These are phyloP conservation scores for Talaromyces sp. DNA, from an alignment of 2,329 filamentous ascomycete species.

Conservation along the genomic window DNA sequence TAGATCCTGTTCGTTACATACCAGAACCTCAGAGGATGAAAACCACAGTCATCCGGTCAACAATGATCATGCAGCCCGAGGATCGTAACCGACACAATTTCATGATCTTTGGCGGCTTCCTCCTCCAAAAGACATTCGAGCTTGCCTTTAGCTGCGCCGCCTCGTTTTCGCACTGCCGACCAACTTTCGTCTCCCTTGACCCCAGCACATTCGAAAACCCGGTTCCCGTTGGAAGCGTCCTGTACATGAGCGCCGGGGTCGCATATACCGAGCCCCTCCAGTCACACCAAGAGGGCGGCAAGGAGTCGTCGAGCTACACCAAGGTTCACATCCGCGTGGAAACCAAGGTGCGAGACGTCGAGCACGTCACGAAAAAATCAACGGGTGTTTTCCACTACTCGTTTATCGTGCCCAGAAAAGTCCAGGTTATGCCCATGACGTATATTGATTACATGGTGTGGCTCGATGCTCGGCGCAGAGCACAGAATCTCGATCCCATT, in stretches of 20 bases:
- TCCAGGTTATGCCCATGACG: slow-evolving; percentile 61
- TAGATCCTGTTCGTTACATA: slow-evolving; percentile 34
- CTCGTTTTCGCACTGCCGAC: slow-evolving; percentile 64
- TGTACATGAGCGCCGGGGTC: slow-evolving; percentile 68
- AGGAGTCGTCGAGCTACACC: slow-evolving; percentile 44
- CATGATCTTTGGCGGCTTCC: slow-evolving; percentile 74
- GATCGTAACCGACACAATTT: slow-evolving; percentile 67
- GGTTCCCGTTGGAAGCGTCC: slow-evolving; percentile 68
- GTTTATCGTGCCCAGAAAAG: slow-evolving; percentile 60
- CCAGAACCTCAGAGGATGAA: slow-evolving; percentile 62
- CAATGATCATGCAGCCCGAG: slow-evolving; percentile 72
- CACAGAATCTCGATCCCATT: slow-evolving; percentile 46
- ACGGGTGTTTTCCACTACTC: slow-evolving; percentile 76
- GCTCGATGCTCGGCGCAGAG: slow-evolving; percentile 56
- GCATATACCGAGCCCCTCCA: slow-evolving; percentile 60
- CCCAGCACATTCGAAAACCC: slow-evolving; percentile 72
- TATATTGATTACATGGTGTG: slow-evolving; percentile 64
- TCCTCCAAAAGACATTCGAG: slow-evolving; percentile 71
- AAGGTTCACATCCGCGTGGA: slow-evolving; percentile 68
- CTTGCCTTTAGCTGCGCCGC: slow-evolving; percentile 71
- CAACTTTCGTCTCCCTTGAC: slow-evolving; percentile 68
- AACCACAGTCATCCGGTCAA: slow-evolving; percentile 59
- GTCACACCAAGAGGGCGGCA: slow-evolving; percentile 43
- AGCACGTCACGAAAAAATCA: slow-evolving; percentile 62
- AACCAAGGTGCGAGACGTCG: slow-evolving; percentile 67